Base-by-base conservation (phyloP, 23 red algal species). In the Gracilaria gracilis region DNA sequence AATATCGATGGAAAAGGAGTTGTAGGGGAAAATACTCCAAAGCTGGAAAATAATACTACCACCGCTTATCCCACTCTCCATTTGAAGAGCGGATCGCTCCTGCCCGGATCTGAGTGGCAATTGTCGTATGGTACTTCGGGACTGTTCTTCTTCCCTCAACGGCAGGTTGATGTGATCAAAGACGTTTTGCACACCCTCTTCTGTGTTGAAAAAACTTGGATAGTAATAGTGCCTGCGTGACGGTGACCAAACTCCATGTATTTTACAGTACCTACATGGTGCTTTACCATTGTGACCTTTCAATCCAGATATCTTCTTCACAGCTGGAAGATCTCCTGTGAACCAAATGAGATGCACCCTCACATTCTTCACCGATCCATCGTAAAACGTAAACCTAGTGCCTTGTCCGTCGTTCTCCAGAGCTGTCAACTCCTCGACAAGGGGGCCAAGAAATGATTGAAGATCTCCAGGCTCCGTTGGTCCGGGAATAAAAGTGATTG, bases 331-430 rank as follows among this genome's bases (percentile, higher is more conserved):
- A 48, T 85, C 40, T 21, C 27, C 61, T 0, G 61, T 70, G 24
- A 85, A 29, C 61, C 58, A 70, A 58, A 85, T 21, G 23, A 85
- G 12, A 67, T 85, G 59, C 24, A 85, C 81, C n/a, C 81, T 32
- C 17, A 51, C 33, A 16, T 27, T 0, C 32, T 38, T 58, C 36
- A 20, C 40, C 57, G 23, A 0, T 13, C 81, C 61, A 37, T 85
- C 39, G 11, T 66, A 64, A 49, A 85, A 42, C 0, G 19, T 19
- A 31, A 36, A 29, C 0, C 0, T 5, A 9, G 81, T 85, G n/a
- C 81, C 81, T 46, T 34, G 13, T 16, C 61, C 81, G 49, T 44
- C 62, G 14, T 32, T 44, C 0, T 44, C 33, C 21, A 85, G 40
- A 66, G 29, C 4, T n/a, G n/a, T n/a, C 40, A 66, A 0, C 81